phyloP scores from a whole-genome alignment of 352 stramenopile species.

The Globisporangium parvum region DNA sequence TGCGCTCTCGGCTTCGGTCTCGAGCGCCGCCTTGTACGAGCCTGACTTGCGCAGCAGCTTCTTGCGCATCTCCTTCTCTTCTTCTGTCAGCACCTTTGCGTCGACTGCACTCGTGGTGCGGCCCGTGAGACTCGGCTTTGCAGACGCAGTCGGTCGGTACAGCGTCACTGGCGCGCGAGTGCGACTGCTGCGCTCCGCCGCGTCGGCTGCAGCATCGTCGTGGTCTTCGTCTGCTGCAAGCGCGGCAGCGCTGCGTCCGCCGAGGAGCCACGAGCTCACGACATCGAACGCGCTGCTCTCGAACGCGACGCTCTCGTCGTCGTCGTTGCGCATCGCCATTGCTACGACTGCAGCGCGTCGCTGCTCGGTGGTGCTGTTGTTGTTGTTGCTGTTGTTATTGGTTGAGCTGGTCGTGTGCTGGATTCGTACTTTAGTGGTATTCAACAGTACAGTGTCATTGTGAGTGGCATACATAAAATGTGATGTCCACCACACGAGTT shows the following conservation, averaged over 20 bases:
- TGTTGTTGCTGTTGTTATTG: no score
- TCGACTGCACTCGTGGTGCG: conserved; percentile 10
- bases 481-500: no score
- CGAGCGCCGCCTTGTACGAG: conserved; percentile 16
- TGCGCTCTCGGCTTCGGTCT: conserved; percentile 27
- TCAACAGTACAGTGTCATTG: no score
- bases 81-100: conserved; percentile 31
- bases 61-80: conserved; percentile 68
- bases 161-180: conserved; percentile 31
- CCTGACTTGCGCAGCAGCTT: conserved; percentile 59
- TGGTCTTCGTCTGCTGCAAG: conserved; percentile 5
- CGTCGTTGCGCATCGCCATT: conserved; percentile 8
- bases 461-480: no score
- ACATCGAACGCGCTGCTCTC: conserved; percentile 46
- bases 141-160: conserved; percentile 38
- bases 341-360: no score
- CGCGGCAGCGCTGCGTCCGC: conserved; percentile 11
- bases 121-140: conserved; percentile 25
- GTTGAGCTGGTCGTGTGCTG: background rate
- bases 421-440: background rate
- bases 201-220: conserved; percentile 10
- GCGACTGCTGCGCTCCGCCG: conserved; percentile 1
- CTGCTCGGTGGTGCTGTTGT: no score
- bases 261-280: conserved; percentile 57
- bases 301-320: conserved; percentile 54